Percentiles rank a stretch among this genome's conserved stretches.
phyloP scores from a whole-genome alignment of 2,329 filamentous ascomycete genomes.

The Niveomyces coronatus region DNA sequence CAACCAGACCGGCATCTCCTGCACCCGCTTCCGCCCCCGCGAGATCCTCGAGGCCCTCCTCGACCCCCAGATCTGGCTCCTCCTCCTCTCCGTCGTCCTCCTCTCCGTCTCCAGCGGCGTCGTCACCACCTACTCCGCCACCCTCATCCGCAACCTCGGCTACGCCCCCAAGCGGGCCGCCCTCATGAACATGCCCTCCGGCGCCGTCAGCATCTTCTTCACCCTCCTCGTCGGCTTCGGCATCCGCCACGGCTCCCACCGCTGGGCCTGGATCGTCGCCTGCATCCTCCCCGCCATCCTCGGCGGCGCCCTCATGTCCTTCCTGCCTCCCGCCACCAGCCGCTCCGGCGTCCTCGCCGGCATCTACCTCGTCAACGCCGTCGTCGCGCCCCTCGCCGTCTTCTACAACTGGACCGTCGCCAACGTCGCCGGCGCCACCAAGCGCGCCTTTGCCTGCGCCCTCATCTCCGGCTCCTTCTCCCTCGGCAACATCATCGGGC shows the following conservation, averaged over 20 bases:
- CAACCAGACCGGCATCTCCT: constrained; percentile 49
- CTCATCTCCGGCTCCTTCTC: constrained; percentile 40
- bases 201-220: constrained; percentile 41
- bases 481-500: constrained; percentile 46
- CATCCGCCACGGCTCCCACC: constrained; percentile 35
- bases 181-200: constrained; percentile 45
- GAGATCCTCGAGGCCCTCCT: constrained; percentile 42
- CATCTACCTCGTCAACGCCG: constrained; percentile 41
- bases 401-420: constrained; percentile 40
- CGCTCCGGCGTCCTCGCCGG: constrained; percentile 36
- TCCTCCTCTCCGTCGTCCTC: constrained; percentile 38
- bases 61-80: constrained; percentile 42
- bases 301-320: constrained; percentile 43
- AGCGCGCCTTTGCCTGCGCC: constrained; percentile 39
- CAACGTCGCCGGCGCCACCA: constrained; percentile 42
- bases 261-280: constrained; percentile 39
- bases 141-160: constrained; percentile 38
- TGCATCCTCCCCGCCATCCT: constrained; percentile 39
- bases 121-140: constrained; percentile 44
- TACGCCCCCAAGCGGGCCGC: constrained; percentile 35
- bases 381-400: constrained; percentile 33
- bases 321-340: constrained; percentile 34
- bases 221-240: constrained; percentile 38
- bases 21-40: constrained; percentile 39
- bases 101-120: constrained; percentile 43